Conservation (phyloP, 164 flowering plant species). For the Chimonanthus salicifolius region DNA sequence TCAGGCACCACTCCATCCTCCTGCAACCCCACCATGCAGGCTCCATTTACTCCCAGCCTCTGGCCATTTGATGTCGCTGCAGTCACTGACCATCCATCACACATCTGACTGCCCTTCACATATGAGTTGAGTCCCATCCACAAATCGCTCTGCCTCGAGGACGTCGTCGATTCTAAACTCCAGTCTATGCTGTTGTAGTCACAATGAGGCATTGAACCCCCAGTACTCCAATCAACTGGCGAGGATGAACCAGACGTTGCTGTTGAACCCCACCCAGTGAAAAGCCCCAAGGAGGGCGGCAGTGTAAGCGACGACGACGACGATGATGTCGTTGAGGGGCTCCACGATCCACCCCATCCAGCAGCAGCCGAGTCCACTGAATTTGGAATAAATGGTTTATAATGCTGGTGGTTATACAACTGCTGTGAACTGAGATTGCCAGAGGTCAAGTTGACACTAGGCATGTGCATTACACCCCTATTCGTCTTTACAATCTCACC, state of each 20-base stretch:
- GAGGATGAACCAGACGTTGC: slow-evolving; percentile 47
- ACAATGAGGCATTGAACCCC: slow-evolving; percentile 38
- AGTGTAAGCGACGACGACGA: slow-evolving; percentile 19
- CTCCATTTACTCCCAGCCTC: slow-evolving; percentile 23
- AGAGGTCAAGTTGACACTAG: slow-evolving; percentile 20
- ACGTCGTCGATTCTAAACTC: slow-evolving; percentile 39
- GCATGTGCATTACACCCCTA: slow-evolving; percentile 22
- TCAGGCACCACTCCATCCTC: slow-evolving; percentile 31
- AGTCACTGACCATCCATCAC: slow-evolving; percentile 23
- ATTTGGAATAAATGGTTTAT: slow-evolving; percentile 20
- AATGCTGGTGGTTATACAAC: slow-evolving; percentile 37
- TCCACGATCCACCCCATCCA: slow-evolving; percentile 25
- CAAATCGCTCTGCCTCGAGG: slow-evolving; percentile 29
- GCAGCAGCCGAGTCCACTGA: slow-evolving; percentile 25
- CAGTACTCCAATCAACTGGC: slow-evolving; percentile 54
- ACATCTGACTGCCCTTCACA: slow-evolving; percentile 22
- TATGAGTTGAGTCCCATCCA: slow-evolving; percentile 35
- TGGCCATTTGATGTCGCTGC: slow-evolving; percentile 11
- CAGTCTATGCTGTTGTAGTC: slow-evolving; percentile 72
- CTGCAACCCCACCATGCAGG: slow-evolving; percentile 30
- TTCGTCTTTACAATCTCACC: slow-evolving; percentile 36
- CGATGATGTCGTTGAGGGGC: slow-evolving; percentile 25
- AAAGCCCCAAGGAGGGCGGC: slow-evolving; percentile 62
- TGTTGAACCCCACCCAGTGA: slow-evolving; percentile 46
- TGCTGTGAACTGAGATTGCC: slow-evolving; percentile 30